Conservation (phyloP, 2,329 filamentous ascomycete species). For the Teratosphaeria destructans region DNA sequence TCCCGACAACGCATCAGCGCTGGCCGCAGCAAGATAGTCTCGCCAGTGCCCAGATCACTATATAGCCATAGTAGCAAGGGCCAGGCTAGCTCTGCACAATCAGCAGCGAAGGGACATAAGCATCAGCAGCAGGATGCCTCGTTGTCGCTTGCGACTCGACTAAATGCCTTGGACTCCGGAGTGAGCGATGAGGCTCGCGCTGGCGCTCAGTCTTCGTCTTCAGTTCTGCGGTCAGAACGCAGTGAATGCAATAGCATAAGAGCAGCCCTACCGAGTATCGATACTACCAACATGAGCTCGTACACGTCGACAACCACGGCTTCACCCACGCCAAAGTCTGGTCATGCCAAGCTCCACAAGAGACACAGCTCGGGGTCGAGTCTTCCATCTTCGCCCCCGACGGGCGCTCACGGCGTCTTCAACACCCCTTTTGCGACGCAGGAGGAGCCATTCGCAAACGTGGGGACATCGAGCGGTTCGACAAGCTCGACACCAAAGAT, state of each 20-base stretch:
- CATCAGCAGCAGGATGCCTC: background rate
- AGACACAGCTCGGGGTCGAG: slow-evolving; percentile 18
- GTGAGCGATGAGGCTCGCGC: slow-evolving; percentile 3
- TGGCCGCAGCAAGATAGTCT: slow-evolving; percentile 10
- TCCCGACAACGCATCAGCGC: slow-evolving; percentile 6
- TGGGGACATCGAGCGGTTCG: slow-evolving; percentile 3
- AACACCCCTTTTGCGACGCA: slow-evolving; percentile 22
- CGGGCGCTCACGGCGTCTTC: slow-evolving; percentile 13
- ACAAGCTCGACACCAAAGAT: slow-evolving; percentile 31
- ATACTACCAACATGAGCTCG: slow-evolving; percentile 8
- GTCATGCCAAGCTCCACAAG: slow-evolving; percentile 23
- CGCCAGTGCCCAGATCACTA: background rate
- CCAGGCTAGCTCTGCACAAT: slow-evolving; percentile 2
- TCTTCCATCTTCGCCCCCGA: slow-evolving; percentile 15
- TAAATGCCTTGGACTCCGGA: slow-evolving; percentile 6
- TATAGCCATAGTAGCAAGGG: slow-evolving; percentile 3
- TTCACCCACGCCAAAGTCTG: slow-evolving; percentile 2
- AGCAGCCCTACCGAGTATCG: background rate
- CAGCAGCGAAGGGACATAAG: background rate
- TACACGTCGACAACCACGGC: slow-evolving; percentile 6
- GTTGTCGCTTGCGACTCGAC: background rate
- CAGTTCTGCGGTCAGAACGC: background rate
- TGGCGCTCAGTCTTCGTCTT: background rate
- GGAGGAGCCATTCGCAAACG: slow-evolving; percentile 13
- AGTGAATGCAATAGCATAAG: background rate